These are phyloP conservation scores for Silene vulgaris DNA, from an alignment of 179 eudicot genomes.

Conservation along the genomic window DNA sequence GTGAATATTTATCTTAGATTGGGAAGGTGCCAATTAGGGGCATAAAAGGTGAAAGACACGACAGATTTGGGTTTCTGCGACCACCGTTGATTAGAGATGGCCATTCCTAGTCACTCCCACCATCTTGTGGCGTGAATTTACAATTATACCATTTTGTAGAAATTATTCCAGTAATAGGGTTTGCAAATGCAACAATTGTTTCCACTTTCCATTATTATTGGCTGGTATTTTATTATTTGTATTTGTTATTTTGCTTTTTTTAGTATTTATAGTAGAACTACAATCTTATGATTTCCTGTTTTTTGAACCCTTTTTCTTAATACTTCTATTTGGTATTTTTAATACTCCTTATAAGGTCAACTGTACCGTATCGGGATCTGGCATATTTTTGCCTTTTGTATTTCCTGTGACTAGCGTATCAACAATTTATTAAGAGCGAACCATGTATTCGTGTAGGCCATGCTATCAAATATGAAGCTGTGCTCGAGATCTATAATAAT, in stretches of 20 bases:
- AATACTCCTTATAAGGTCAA: not conserved
- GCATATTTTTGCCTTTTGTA: not conserved
- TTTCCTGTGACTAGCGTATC: not conserved
- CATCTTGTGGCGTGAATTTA: no score
- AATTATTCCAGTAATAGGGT: not conserved
- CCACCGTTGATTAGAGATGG: no score
- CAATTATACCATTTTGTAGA: no score
- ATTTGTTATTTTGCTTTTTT: no score
- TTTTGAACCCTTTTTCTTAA: not conserved
- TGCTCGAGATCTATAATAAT: not conserved
- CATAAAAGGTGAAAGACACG: no score
- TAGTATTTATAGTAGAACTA: not conserved
- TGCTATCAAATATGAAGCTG: not conserved
- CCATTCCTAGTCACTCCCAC: no score
- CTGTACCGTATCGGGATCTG: not conserved
- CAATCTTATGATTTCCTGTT: not conserved
- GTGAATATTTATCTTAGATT: no score
- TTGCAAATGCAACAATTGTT: not conserved
- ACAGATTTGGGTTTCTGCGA: no score
- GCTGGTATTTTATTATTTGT: not conserved
- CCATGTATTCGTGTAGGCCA: not conserved
- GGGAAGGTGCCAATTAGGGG: no score
- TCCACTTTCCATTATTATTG: not conserved
- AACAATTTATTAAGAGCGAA: no score
- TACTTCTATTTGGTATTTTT: not conserved